phyloP scores from a whole-genome alignment of 495 filamentous ascomycete species.

The Viridothelium virens region DNA sequence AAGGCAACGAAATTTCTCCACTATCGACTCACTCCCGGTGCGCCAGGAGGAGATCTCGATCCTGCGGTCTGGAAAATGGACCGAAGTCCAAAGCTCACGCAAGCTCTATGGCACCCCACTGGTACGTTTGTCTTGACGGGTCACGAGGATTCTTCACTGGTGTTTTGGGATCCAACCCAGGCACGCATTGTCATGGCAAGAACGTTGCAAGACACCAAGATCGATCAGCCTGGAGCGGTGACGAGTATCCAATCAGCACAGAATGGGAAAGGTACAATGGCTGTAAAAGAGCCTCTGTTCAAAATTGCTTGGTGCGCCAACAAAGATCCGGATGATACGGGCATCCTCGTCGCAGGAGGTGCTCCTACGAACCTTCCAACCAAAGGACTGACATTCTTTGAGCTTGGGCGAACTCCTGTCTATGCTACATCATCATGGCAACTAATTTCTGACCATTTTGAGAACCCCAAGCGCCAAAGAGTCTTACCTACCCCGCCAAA shows the following conservation, averaged over 20 bases:
- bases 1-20: conserved; percentile 67
- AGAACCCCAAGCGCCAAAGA: conserved; percentile 56
- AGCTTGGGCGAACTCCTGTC: conserved; percentile 78
- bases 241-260: conserved; percentile 34
- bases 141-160: conserved; percentile 82
- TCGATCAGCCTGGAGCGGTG: conserved; percentile 54
- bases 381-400: conserved; percentile 77
- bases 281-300: conserved; percentile 62
- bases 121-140: conserved; percentile 83
- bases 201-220: conserved; percentile 61
- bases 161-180: conserved; percentile 81
- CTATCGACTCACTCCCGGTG: conserved; percentile 72
- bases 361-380: conserved; percentile 51
- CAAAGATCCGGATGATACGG: conserved; percentile 85
- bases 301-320: conserved; percentile 86
- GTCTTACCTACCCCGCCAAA: conserved; percentile 72
- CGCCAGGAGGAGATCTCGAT: conserved; percentile 74
- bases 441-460: conserved; percentile 65
- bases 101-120: conserved; percentile 89
- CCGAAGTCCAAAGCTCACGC: conserved; percentile 62
- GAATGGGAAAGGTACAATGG: conserved; percentile 39
- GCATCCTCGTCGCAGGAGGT: conserved; percentile 78
- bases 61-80: conserved; percentile 42
- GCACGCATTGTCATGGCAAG: conserved; percentile 79
- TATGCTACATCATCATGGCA: conserved; percentile 90